Base-by-base conservation (phyloP, 2,329 filamentous ascomycete species). In the Ilyonectria destructans region DNA sequence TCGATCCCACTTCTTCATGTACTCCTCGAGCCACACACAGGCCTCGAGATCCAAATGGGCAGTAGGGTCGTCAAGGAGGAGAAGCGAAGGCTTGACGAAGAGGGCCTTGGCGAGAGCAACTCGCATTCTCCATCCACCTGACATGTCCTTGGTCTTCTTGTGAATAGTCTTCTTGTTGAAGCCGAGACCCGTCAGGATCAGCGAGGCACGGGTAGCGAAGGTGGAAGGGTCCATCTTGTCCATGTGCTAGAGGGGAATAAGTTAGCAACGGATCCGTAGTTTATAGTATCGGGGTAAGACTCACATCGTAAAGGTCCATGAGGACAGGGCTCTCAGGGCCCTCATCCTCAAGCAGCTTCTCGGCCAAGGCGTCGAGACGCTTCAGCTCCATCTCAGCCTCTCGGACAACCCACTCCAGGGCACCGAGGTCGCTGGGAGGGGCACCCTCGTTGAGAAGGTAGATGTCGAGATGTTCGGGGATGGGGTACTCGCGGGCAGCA, bases 91-190 rank as follows among this genome's bases (percentile, higher is more conserved):
- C 89, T 97, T 97, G 85, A 99, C 96, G 87, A 99, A 99, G 60
- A 99, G 92, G 65, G 96, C 96, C 88, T 98, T 98, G 81, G 89
- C 96, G 69, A 99, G 91, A 65, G 96, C 96, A 67, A 99, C 96
- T 89, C 97, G 94, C 96, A 99, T 99, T 88, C 96, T 92, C 96
- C 96, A 99, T 77, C 96, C 96, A 94, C 96, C 96, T 74, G 96
- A 99, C 97, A 99, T 99, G 83, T 99, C 97, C 90, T 98, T 99
- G 78, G 97, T 99, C 91, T 97, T 98, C 90, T 99, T 99, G 84
- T 97, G 87, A 80, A 99, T 98, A 64, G 97, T 99, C 76, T 85
- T 85, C 88, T 98, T 98, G 91, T 99, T 97, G 91, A 99, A 99
- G 74, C 96, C 96, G 67, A 99, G 93, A 95, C 96, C 96, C 63